Percentiles rank a stretch among this genome's conserved stretches.
Conservation (phyloP, 768 basidiomycete species). For the Lepiota brunneoincarnata region DNA sequence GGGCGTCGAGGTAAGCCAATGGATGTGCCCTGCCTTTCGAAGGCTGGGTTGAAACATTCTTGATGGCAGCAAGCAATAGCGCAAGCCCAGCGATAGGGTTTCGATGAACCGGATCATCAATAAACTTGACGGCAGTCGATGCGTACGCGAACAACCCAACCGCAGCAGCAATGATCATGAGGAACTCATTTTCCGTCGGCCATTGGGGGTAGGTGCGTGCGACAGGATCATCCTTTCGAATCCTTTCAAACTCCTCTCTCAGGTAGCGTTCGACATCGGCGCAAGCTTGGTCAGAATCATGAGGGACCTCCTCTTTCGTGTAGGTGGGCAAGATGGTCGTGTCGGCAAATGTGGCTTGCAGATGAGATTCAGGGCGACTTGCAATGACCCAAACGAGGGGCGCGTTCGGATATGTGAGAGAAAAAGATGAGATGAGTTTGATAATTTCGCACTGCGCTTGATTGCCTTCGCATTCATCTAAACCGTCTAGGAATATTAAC, state of each 20-base stretch:
- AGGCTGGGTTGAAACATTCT: neutral
- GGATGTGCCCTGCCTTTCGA: neutral
- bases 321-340: neutral
- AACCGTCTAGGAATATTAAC: too few relatives aligned
- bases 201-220: constrained; percentile 7
- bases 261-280: constrained; percentile 19
- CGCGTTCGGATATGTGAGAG: neutral
- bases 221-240: constrained; percentile 8
- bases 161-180: constrained; percentile 16
- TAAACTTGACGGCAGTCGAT: constrained; percentile 21
- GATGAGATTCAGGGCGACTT: constrained; percentile 24
- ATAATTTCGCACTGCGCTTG: constrained; percentile 16
- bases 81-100: neutral
- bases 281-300: constrained; percentile 12
- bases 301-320: neutral
- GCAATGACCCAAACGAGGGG: constrained; percentile 23
- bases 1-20: neutral
- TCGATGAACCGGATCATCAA: constrained; percentile 10
- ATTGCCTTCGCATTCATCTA: too few relatives aligned
- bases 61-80: neutral
- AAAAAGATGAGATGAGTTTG: neutral
- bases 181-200: constrained; percentile 15
- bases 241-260: constrained; percentile 7
- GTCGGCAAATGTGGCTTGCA: constrained; percentile 12
- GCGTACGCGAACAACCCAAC: constrained; percentile 25